Conservation (phyloP, 2,329 filamentous ascomycete species). For the Pleomassaria siparia region DNA sequence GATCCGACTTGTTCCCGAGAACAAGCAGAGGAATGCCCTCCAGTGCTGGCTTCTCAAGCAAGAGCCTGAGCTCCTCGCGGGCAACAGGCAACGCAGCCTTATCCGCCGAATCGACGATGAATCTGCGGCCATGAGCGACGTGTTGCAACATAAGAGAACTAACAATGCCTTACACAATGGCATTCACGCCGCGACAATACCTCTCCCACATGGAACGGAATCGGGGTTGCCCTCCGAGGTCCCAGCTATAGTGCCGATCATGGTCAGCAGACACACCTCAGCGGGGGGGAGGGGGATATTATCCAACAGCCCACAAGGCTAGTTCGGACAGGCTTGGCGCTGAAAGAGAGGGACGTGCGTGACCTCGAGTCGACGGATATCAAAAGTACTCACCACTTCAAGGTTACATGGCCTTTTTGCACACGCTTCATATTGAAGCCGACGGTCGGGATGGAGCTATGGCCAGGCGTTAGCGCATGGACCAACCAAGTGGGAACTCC, state of each 20-base stretch:
- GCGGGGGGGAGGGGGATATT: conserved; percentile 32
- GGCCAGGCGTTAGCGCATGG: conserved; percentile 43
- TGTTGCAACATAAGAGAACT: conserved; percentile 12
- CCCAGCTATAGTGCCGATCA: conserved; percentile 65
- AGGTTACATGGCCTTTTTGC: conserved; percentile 94
- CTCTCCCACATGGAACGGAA: conserved; percentile 99
- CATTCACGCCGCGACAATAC: conserved; percentile 96
- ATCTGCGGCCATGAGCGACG: conserved; percentile 53
- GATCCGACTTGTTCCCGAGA: conserved; percentile 94
- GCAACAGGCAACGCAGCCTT: conserved; percentile 76
- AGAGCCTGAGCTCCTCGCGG: conserved; percentile 85
- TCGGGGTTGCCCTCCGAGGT: conserved; percentile 92
- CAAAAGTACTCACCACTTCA: conserved; percentile 73
- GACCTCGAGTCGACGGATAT: conserved; percentile 32
- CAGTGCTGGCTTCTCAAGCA: conserved; percentile 81
- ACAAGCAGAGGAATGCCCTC: conserved; percentile 91
- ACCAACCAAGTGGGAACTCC: conserved; percentile 25
- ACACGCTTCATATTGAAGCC: conserved; percentile 99
- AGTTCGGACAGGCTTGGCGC: conserved; percentile 37
- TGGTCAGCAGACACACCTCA: conserved; percentile 40
- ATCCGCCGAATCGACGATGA: conserved; percentile 97
- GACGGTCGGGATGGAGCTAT: conserved; percentile 94
- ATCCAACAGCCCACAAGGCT: conserved; percentile 31
- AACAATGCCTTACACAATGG: conserved; percentile 78
- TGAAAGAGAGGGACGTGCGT: conserved; percentile 40